A percentile compares a stretch with the other conserved stretches of the same genome.
phyloP scores from a whole-genome alignment of 495 filamentous ascomycete genomes.

The Talaromyces liani region DNA sequence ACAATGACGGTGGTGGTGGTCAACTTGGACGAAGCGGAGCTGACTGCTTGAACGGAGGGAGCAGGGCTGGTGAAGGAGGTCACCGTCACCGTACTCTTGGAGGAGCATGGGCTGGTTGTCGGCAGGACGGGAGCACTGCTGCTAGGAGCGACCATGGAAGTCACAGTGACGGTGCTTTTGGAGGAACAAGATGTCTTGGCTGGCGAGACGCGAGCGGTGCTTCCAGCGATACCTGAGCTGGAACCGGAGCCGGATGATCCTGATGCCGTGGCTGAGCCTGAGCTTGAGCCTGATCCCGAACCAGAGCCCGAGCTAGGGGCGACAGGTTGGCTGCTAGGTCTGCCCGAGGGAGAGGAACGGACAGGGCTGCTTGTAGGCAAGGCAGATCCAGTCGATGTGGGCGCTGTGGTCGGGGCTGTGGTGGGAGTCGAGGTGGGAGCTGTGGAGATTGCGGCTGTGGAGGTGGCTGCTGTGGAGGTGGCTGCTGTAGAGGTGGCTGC shows the following conservation, averaged over 20 bases:
- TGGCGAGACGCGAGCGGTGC: not conserved
- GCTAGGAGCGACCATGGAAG: not conserved
- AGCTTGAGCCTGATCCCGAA: too few relatives aligned
- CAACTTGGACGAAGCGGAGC: slow-evolving; percentile 2
- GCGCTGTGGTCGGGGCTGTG: not conserved
- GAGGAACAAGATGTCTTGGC: not conserved
- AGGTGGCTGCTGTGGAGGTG: slow-evolving; percentile 11
- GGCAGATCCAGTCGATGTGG: not conserved
- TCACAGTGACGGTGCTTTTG: not conserved
- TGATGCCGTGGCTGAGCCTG: not conserved
- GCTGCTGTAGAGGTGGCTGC: slow-evolving; percentile 2
- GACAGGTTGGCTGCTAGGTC: not conserved
- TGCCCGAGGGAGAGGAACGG: not conserved
- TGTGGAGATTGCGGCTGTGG: not conserved
- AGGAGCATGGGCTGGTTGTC: slow-evolving; percentile 1
- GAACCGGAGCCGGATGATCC: not conserved
- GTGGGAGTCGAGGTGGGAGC: slow-evolving; percentile 11
- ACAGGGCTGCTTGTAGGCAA: not conserved
- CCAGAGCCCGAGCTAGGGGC: not conserved
- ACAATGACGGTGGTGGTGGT: slow-evolving; percentile 5
- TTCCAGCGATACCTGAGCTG: not conserved
- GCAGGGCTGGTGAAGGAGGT: slow-evolving; percentile 1
- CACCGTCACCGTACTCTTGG: not conserved
- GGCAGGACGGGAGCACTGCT: not conserved
- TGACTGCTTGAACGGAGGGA: not conserved